Evolutionary conservation across 83 land plant genomes (phyloP).

Genomic region (Diphasiastrum complanatum): DNA sequence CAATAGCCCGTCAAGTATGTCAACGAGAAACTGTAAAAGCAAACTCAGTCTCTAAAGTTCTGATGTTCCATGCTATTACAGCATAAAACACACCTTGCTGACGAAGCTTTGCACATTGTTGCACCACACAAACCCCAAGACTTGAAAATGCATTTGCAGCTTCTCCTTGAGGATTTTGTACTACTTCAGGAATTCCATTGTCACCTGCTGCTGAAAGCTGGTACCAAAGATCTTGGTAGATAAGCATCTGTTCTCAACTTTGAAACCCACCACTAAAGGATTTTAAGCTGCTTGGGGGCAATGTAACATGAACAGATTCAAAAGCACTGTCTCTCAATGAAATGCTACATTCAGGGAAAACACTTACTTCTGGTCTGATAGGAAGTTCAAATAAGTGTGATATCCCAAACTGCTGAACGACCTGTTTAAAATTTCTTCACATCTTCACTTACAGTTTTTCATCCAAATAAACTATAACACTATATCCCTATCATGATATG

Average conservation of each 20-base stretch:
- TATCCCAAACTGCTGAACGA: constrained; percentile 94
- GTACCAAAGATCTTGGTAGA: constrained; percentile 1
- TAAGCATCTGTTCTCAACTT: not conserved
- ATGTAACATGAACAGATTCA: constrained; percentile 10
- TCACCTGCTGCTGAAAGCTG: constrained; percentile 99
- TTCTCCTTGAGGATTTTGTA: constrained; percentile 74
- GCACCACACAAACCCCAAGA: constrained; percentile 88
- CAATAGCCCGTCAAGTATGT: no score
- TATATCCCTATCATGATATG: no score
- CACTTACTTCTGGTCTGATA: constrained; percentile 74
- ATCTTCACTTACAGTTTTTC: no score
- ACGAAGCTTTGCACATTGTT: constrained; percentile 96
- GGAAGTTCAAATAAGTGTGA: constrained; percentile 93
- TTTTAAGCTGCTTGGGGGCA: no score
- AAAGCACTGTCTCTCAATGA: not conserved
- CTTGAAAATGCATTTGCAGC: constrained; percentile 73
- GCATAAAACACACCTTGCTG: constrained; percentile 58
- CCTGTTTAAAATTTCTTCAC: constrained; percentile 40
- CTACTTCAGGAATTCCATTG: constrained; percentile 94
- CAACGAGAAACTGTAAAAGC: no score
- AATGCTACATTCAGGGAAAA: no score
- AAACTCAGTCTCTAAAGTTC: not conserved
- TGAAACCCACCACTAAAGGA: no score
- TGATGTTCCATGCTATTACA: not conserved
- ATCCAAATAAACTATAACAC: no score